Evolutionary conservation across 345 rosid species (phyloP).

Genomic region (Kernera saxatilis): DNA sequence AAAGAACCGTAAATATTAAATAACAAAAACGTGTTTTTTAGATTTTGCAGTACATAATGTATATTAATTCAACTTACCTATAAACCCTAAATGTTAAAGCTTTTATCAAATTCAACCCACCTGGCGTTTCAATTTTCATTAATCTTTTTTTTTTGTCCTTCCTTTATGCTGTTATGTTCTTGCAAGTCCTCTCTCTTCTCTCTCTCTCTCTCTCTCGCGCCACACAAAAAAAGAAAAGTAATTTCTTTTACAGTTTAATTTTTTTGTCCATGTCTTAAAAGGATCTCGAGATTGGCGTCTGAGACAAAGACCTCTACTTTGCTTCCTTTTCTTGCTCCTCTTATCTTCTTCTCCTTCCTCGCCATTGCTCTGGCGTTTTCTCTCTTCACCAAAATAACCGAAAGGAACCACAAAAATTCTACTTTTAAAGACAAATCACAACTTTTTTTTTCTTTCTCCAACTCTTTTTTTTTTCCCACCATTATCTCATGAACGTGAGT

Average conservation of each 20-base stretch:
- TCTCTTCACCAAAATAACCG: neutral
- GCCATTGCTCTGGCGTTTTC: slow-evolving; percentile 25
- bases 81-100: slow-evolving; percentile 9
- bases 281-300: slow-evolving; percentile 44
- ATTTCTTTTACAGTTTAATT: slow-evolving; percentile 7
- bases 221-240: neutral
- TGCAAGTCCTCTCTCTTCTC: neutral
- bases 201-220: neutral
- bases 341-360: slow-evolving; percentile 17
- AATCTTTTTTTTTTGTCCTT: neutral
- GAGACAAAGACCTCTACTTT: slow-evolving; percentile 30
- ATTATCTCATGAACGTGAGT: slow-evolving; percentile 41
- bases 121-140: slow-evolving; percentile 8
- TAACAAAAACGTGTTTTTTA: neutral
- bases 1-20: neutral
- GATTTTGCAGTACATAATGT: too few species aligned
- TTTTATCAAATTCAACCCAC: slow-evolving; percentile 17
- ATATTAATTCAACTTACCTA: neutral
- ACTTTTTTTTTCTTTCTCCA: neutral
- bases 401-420: neutral
- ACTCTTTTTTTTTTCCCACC: slow-evolving; percentile 14
- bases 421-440: too few species aligned
- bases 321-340: slow-evolving; percentile 3
- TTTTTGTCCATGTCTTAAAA: slow-evolving; percentile 11
- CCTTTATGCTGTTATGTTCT: slow-evolving; percentile 10